Base-by-base conservation (phyloP, 345 rosid genomes). In the Gossypium turneri region DNA sequence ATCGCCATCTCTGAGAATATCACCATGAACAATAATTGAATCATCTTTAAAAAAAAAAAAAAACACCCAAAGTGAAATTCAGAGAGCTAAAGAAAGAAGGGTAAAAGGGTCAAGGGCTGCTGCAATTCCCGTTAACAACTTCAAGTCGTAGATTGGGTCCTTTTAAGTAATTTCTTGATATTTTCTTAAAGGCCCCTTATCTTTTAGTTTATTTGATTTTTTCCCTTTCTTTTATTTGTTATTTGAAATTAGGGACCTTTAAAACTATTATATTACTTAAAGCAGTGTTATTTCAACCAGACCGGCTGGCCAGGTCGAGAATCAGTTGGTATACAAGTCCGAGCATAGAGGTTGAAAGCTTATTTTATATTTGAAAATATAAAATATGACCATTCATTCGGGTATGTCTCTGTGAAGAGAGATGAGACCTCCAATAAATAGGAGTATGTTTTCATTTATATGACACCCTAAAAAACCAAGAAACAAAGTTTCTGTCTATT, bases 21-120 rank as follows among this genome's bases (percentile, higher is more conserved):
- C 73, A 86, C 88, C 8, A 84, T 67, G 85, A 85, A 95, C 53
- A 95, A 80, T 2, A 91, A 82, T 56, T 91, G 96, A 76, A 83
- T 84, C 99, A 95, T 95, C 79, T 50, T 75, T 22, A 0, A 19
- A 63, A 34, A n/a, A 1, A 20, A 63, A 25, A 25, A 27, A 27
- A 34, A 29, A 3, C 0, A 43, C 0, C 56, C 10, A 67, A 48
- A 24, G 38, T 7, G 43, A 48, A 41, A 48, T 67, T 24, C 60
- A 19, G 57, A 4, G 12, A 67, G 19, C 38, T 22, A 12, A 67
- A 13, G 52, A 24, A 10, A 12, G 29, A 22, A 25, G 13, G 3
- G 53, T 24, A 66, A 10, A 17, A 4, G 67, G 38, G 12, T 16
- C 6, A 17, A 24, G 0, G 50, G 16, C 12, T 11, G 24, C 16